Percentiles rank a stretch among this genome's conserved stretches.
Conservation (phyloP, 1,284 basidiomycete species). For the Exobasidium rhododendri region DNA sequence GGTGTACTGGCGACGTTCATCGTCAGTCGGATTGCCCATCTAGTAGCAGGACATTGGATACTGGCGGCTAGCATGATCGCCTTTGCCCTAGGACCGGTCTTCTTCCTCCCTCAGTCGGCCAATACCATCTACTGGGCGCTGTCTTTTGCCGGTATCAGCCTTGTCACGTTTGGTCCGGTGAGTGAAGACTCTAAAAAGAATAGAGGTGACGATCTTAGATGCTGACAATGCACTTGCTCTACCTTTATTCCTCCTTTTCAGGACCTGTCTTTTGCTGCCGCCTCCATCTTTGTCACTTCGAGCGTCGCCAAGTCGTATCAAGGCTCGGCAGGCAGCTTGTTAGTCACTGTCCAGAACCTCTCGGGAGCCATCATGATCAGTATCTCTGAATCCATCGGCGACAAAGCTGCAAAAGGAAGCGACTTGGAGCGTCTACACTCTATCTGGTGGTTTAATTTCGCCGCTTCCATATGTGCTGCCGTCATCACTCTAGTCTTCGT, state of each 20-base stretch:
- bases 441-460: slow-evolving; percentile 25
- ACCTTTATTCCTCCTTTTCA: too few relatives aligned
- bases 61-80: slow-evolving; percentile 16
- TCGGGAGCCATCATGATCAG: slow-evolving; percentile 23
- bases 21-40: slow-evolving; percentile 19
- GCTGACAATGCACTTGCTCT: slow-evolving; percentile 12
- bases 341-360: slow-evolving; percentile 31
- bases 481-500: slow-evolving; percentile 16
- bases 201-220: neutral
- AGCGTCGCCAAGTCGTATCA: slow-evolving; percentile 22
- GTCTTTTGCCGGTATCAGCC: slow-evolving; percentile 23
- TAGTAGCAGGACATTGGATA: slow-evolving; percentile 22
- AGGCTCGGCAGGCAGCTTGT: slow-evolving; percentile 23
- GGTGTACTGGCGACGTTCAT: slow-evolving; percentile 22
- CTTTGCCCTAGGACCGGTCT: slow-evolving; percentile 25
- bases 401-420: slow-evolving; percentile 3
- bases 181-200: neutral
- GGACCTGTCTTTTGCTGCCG: slow-evolving; percentile 24
- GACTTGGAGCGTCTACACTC: slow-evolving; percentile 3
- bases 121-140: slow-evolving; percentile 25
- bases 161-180: slow-evolving; percentile 22
- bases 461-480: slow-evolving; percentile 13
- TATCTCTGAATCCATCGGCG: slow-evolving; percentile 24
- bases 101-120: slow-evolving; percentile 23
- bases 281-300: slow-evolving; percentile 26